These are phyloP conservation scores for Cladosporium velox DNA, from an alignment of 2,329 filamentous ascomycete genomes.

Conservation along the genomic window DNA sequence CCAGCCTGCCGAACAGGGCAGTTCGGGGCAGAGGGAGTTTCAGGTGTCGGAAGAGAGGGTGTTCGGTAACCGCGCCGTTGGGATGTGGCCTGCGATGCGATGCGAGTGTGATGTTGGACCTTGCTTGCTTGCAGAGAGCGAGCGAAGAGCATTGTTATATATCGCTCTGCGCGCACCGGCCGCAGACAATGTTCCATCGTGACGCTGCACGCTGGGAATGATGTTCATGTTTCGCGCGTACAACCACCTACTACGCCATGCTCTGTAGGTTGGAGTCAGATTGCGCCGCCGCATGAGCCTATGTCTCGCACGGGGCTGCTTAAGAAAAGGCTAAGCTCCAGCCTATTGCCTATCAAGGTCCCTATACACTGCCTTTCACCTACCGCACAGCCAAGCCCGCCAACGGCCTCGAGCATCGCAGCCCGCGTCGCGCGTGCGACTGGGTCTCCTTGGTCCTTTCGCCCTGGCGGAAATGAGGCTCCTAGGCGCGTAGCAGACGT, in stretches of 20 bases:
- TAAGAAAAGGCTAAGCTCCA: neutral
- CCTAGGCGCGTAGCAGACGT: neutral
- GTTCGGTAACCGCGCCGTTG: slow-evolving; percentile 14
- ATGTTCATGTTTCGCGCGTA: slow-evolving; percentile 15
- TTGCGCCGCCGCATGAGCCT: slow-evolving; percentile 18
- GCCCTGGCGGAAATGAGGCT: slow-evolving; percentile 6
- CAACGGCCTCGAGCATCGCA: neutral
- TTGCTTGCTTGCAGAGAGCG: neutral
- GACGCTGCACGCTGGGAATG: slow-evolving; percentile 17
- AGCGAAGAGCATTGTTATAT: neutral
- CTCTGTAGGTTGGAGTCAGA: slow-evolving; percentile 20
- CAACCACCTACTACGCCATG: slow-evolving; percentile 19
- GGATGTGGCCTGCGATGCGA: neutral
- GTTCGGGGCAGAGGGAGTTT: neutral
- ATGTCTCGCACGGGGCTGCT: slow-evolving; percentile 16
- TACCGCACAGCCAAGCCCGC: neutral
- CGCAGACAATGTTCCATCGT: slow-evolving; percentile 12
- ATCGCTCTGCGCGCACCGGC: neutral
- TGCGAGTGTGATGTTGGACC: neutral
- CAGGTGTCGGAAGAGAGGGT: slow-evolving; percentile 8
- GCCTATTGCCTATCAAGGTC: neutral
- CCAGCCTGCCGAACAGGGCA: slow-evolving; percentile 1
- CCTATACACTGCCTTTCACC: neutral
- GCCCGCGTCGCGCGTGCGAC: slow-evolving; percentile 6
- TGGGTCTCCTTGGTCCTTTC: neutral